Evolutionary conservation across 2,329 filamentous ascomycete species (phyloP), one percentile per base, ranked within the genome.

Genomic region (Fusarium pseudocircinatum): DNA sequence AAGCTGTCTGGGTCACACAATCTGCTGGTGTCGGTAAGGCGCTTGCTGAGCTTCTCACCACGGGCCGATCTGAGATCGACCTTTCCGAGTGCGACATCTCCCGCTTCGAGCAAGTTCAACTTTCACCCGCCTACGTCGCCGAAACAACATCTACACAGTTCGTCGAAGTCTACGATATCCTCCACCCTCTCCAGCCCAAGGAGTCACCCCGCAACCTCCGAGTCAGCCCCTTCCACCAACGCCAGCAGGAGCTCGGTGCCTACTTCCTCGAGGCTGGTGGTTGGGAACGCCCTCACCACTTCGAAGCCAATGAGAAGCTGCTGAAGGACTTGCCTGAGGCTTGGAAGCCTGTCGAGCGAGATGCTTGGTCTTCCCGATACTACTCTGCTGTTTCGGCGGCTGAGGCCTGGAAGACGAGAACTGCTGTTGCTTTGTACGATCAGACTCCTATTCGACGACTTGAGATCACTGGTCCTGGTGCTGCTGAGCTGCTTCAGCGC

Each of bases 1-100:
- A 92, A 74, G 90, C 90, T 10, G 89, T 92, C 1, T 92, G 90
- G 90, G 90, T 91, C 2, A 92, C 90, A 24, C 90, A 92, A 71
- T 91, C 89, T 0, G 89, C 89, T 0, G 90, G 90, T 30, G 87
- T 91, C 4, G 90, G 90, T 14, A 86, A 88, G 32, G 89, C 90
- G 0, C 77, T 92, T 2, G 90, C 90, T 1, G 85, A 92, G 75
- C 76, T 89, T 0, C 80, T 92, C 32, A 91, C 89, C 0, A 84
- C 83, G 2, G 90, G 89, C 6, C 83, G 82, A 30, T 89, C 89
- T 0, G 79, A 84, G 9, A 84, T 90, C 39, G 89, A 91, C 58
- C 81, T 91, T 8, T 81, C 86, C 6, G 90, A 90, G 44, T 90
- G 89, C 72, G 89, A 91, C 43, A 79, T 92, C 0, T 83, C 85